Conservation (phyloP, 2,329 filamentous ascomycete species). For the Microdochium paspali region DNA sequence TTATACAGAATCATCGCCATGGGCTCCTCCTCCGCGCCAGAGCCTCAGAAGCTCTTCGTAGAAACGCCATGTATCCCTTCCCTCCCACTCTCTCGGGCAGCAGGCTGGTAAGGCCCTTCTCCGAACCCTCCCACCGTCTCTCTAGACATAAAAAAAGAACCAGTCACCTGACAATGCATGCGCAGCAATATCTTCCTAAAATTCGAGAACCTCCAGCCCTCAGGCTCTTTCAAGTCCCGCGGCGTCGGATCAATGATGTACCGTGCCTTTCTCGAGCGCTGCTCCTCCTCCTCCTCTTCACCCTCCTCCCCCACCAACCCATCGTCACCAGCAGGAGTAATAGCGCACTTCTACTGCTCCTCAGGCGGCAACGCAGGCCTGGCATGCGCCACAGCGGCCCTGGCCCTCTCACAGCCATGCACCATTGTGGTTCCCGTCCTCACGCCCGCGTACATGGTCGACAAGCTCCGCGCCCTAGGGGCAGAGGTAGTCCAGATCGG, state of each 20-base stretch:
- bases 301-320: constrained; percentile 16
- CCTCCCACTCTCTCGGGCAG: neutral
- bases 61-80: constrained; percentile 54
- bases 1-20: constrained; percentile 16
- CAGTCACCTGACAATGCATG: no score
- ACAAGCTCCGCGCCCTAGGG: constrained; percentile 60
- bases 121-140: no score
- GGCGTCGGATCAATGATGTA: constrained; percentile 66
- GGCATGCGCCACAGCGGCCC: constrained; percentile 66
- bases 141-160: no score
- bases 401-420: constrained; percentile 51
- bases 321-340: neutral
- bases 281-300: constrained; percentile 25
- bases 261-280: constrained; percentile 20
- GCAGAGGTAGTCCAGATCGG: constrained; percentile 61
- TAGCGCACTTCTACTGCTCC: constrained; percentile 64
- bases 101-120: neutral
- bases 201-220: constrained; percentile 76
- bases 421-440: constrained; percentile 66
- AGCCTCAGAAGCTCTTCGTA: constrained; percentile 50
- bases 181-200: constrained; percentile 70
- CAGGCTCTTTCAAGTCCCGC: constrained; percentile 77
- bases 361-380: constrained; percentile 80
- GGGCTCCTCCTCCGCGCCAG: constrained; percentile 28
- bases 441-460: constrained; percentile 61